phyloP scores from a whole-genome alignment of 306 rosid species.

The Astragalus glycyphyllos region DNA sequence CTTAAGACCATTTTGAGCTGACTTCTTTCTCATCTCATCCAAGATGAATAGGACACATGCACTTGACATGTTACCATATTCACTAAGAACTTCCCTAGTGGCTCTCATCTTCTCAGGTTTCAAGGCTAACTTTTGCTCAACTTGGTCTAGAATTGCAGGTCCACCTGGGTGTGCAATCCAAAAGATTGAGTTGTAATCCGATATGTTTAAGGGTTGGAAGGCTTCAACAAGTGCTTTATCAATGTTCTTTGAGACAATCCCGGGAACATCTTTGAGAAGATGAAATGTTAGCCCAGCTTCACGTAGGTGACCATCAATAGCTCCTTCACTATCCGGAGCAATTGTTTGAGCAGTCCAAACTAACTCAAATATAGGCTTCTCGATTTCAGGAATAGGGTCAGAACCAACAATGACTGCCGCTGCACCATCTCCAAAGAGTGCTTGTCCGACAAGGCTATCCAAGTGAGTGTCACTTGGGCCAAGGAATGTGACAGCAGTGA shows the following conservation, averaged over 20 bases:
- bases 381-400: constrained; percentile 58
- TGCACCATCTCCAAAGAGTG: constrained; percentile 46
- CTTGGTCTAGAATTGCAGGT: constrained; percentile 39
- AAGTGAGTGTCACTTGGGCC: constrained; percentile 44
- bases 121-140: constrained; percentile 32
- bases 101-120: constrained; percentile 43
- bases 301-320: constrained; percentile 43
- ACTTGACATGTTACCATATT: constrained; percentile 81
- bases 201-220: constrained; percentile 33
- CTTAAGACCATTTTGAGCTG: constrained; percentile 48
- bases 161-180: constrained; percentile 50
- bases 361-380: constrained; percentile 62
- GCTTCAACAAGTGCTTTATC: constrained; percentile 33
- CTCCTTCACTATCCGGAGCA: constrained; percentile 71
- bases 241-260: constrained; percentile 44
- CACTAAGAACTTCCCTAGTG: constrained; percentile 58
- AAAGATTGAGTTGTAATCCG: constrained; percentile 46
- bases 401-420: constrained; percentile 61
- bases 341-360: constrained; percentile 71
- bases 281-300: constrained; percentile 45
- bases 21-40: constrained; percentile 69
- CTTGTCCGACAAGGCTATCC: constrained; percentile 43
- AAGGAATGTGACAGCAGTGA: constrained; percentile 42
- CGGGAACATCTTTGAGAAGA: constrained; percentile 44
- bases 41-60: constrained; percentile 74